These are phyloP conservation scores for Babesia caballi DNA, from an alignment of 169 alveolate species.

Conservation along the genomic window DNA sequence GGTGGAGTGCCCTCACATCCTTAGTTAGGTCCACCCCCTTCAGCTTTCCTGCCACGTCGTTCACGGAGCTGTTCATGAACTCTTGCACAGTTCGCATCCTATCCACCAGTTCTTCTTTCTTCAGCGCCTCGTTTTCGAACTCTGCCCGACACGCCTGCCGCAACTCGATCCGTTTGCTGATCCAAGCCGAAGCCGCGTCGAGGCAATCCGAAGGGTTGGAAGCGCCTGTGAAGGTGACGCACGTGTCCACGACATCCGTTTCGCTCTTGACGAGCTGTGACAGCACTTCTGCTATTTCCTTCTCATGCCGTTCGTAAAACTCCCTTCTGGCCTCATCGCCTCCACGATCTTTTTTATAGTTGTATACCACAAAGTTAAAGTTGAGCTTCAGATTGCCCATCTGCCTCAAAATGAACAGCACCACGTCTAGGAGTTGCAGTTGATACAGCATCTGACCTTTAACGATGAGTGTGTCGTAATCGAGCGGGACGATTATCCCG, in stretches of 20 bases:
- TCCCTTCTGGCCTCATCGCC: not conserved
- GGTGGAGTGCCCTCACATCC: not conserved
- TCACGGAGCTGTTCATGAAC: not conserved
- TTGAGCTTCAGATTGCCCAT: slow-evolving; percentile 6
- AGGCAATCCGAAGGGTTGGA: not conserved
- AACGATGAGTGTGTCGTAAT: not conserved
- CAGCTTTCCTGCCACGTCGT: slow-evolving; percentile 8
- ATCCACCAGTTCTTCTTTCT: not conserved
- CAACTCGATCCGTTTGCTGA: not conserved
- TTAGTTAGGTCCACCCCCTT: not conserved
- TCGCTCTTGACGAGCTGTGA: not conserved
- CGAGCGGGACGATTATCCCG: slow-evolving; percentile 43
- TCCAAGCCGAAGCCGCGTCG: not conserved
- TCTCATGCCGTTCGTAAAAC: slow-evolving; percentile 13
- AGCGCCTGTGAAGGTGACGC: not conserved
- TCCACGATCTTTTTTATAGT: not conserved
- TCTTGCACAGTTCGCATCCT: not conserved
- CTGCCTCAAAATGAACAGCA: slow-evolving; percentile 1
- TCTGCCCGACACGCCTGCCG: not conserved
- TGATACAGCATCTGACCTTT: slow-evolving; percentile 9
- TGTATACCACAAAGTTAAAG: slow-evolving; percentile 26
- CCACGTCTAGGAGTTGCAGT: slow-evolving; percentile 1
- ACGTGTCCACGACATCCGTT: not conserved
- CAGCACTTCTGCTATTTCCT: slow-evolving; percentile 14
- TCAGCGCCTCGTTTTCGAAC: not conserved